Evolutionary conservation across 306 rosid species (phyloP).

Genomic region (Glycine soja): DNA sequence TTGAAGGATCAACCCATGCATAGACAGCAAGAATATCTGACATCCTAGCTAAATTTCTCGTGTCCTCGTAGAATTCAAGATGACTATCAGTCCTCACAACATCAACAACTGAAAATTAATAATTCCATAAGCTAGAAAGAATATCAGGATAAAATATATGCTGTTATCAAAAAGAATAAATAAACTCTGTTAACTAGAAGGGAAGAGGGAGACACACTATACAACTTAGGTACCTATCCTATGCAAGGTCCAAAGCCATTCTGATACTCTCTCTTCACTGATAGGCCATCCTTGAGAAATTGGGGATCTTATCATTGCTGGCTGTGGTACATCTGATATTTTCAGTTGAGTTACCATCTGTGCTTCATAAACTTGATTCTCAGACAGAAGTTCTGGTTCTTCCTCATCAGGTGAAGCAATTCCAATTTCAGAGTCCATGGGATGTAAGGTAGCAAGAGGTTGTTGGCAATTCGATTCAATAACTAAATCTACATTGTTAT

Average conservation of each 20-base stretch:
- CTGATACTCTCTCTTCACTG: conserved; percentile 76
- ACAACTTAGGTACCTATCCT: conserved; percentile 68
- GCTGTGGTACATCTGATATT: conserved; percentile 76
- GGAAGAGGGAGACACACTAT: conserved; percentile 13
- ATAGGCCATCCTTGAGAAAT: conserved; percentile 54
- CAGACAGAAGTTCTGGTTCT: conserved; percentile 52
- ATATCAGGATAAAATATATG: conserved; percentile 34
- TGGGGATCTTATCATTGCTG: conserved; percentile 54
- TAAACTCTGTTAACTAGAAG: conserved; percentile 22
- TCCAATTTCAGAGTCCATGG: conserved; percentile 65
- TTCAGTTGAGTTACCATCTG: conserved; percentile 62
- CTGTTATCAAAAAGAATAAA: conserved; percentile 8
- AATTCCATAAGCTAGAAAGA: conserved; percentile 47
- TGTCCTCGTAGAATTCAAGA: conserved; percentile 88
- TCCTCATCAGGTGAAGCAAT: conserved; percentile 57
- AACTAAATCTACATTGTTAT: conserved; percentile 74
- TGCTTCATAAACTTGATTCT: conserved; percentile 51
- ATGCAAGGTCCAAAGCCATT: conserved; percentile 99
- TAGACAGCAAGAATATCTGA: conserved; percentile 97
- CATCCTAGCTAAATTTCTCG: conserved; percentile 93
- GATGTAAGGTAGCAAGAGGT: conserved; percentile 53
- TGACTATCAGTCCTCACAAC: conserved; percentile 97
- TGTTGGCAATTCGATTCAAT: conserved; percentile 66
- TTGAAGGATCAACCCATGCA: conserved; percentile 98
- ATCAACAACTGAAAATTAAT: conserved; percentile 75